Conservation (phyloP, 2,329 filamentous ascomycete genomes). For the Arthrobotrys entomopaga region DNA sequence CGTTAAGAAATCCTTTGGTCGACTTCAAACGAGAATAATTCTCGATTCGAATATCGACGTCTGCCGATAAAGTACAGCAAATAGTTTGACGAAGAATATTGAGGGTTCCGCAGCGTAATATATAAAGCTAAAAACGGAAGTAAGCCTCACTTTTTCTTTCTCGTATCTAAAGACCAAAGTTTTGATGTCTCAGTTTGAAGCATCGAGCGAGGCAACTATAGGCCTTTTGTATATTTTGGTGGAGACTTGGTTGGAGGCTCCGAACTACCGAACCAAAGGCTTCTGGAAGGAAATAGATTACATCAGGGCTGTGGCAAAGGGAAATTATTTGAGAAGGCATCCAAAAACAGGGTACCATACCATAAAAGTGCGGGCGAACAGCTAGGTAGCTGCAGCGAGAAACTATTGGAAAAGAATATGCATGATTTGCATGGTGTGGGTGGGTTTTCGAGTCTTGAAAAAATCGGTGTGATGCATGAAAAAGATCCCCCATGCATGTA, state of each 20-base stretch:
- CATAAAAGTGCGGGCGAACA: slow-evolving; percentile 23
- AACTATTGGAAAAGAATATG: slow-evolving; percentile 28
- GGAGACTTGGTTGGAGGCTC: slow-evolving; percentile 28
- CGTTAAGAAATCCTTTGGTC: too few species aligned
- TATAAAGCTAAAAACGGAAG: slow-evolving; percentile 30
- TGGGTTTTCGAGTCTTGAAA: slow-evolving; percentile 19
- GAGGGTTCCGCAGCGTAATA: slow-evolving; percentile 26
- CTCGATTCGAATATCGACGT: too few species aligned
- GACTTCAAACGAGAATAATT: too few species aligned
- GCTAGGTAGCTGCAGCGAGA: slow-evolving; percentile 39
- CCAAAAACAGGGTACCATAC: slow-evolving; percentile 46
- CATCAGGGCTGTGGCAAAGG: slow-evolving; percentile 28
- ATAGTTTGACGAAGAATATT: slow-evolving; percentile 13
- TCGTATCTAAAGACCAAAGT: slow-evolving; percentile 42
- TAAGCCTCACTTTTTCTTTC: neutral
- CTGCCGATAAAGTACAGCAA: slow-evolving; percentile 5
- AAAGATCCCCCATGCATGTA: slow-evolving; percentile 21
- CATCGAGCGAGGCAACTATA: slow-evolving; percentile 36
- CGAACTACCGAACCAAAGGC: slow-evolving; percentile 36
- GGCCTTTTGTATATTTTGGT: slow-evolving; percentile 33
- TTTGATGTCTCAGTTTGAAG: slow-evolving; percentile 35
- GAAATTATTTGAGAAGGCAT: slow-evolving; percentile 47
- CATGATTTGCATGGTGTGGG: slow-evolving; percentile 19
- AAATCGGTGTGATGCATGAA: slow-evolving; percentile 43
- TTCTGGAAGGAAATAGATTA: slow-evolving; percentile 37